These are phyloP conservation scores for Fagus sylvatica DNA, from an alignment of 306 rosid genomes.

Conservation along the genomic window DNA sequence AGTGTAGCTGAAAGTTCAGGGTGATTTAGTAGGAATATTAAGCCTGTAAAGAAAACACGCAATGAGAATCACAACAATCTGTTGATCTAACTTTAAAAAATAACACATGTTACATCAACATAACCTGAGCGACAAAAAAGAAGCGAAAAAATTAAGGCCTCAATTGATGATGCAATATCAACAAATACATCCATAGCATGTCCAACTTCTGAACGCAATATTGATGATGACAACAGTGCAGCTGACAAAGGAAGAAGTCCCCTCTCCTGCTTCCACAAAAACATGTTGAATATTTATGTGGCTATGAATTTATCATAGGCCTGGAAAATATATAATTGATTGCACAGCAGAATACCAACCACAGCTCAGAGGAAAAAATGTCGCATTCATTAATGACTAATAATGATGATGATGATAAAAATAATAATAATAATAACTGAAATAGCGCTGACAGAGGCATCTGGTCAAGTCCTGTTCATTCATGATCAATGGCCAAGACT, in stretches of 20 bases:
- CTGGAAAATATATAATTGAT: neutral
- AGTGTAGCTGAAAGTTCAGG: conserved; percentile 79
- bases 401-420: too few relatives aligned
- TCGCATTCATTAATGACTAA: neutral
- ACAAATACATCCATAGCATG: conserved; percentile 57
- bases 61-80: conserved; percentile 25
- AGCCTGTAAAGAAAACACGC: conserved; percentile 56
- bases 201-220: conserved; percentile 62
- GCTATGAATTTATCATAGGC: neutral
- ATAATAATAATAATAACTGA: neutral
- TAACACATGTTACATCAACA: conserved; percentile 5
- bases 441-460: neutral
- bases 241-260: conserved; percentile 94
- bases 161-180: conserved; percentile 83
- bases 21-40: conserved; percentile 80
- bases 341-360: neutral
- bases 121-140: conserved; percentile 94
- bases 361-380: neutral
- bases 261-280: conserved; percentile 67
- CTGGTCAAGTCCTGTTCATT: neutral
- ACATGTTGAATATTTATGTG: conserved; percentile 10
- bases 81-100: conserved; percentile 14
- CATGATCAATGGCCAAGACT: neutral
- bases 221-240: conserved; percentile 79
- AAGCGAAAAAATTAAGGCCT: conserved; percentile 79